A percentile compares a stretch with the other conserved stretches of the same genome.
Evolutionary conservation across 805 yeast species (phyloP).

Genomic region (Candida tallmaniae): DNA sequence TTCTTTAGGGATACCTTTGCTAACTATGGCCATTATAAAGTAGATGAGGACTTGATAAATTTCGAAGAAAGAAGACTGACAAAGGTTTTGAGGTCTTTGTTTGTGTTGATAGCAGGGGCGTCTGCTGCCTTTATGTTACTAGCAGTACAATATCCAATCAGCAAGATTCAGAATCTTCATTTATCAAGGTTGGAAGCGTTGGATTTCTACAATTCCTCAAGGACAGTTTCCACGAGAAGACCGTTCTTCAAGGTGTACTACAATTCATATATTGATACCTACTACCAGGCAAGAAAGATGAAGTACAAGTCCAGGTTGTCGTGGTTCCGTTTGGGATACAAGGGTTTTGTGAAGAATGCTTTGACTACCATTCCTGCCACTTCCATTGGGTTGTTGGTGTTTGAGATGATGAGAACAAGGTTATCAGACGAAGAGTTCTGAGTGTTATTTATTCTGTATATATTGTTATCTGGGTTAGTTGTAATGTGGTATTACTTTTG

Average conservation of each 20-base stretch:
- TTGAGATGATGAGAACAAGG: conserved; percentile 70
- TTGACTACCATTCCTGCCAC: conserved; percentile 82
- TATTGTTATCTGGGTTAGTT: too few relatives aligned
- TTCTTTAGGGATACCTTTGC: conserved; percentile 12
- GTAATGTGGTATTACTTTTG: too few relatives aligned
- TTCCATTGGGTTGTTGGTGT: conserved; percentile 75
- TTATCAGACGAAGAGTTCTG: conserved; percentile 27
- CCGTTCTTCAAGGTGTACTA: conserved; percentile 53
- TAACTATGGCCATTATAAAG: conserved; percentile 12
- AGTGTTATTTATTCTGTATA: too few relatives aligned
- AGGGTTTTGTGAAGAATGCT: conserved; percentile 72
- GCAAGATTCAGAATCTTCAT: conserved; percentile 76
- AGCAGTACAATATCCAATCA: conserved; percentile 77
- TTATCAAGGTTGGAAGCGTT: conserved; percentile 74
- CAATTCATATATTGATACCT: conserved; percentile 74
- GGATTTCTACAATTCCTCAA: conserved; percentile 51
- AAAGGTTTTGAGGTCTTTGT: conserved; percentile 58
- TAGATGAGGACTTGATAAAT: conserved; percentile 19
- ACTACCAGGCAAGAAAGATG: conserved; percentile 52
- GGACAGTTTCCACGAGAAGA: conserved; percentile 15
- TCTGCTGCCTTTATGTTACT: conserved; percentile 76
- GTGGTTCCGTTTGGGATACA: conserved; percentile 67
- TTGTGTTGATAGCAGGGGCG: conserved; percentile 80
- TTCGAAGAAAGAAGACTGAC: conserved; percentile 36
- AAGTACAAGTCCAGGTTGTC: conserved; percentile 50